Percentiles rank a stretch among this genome's conserved stretches.
Evolutionary conservation across 169 alveolate genomes (phyloP).

Genomic region (Plasmodium relictum): DNA sequence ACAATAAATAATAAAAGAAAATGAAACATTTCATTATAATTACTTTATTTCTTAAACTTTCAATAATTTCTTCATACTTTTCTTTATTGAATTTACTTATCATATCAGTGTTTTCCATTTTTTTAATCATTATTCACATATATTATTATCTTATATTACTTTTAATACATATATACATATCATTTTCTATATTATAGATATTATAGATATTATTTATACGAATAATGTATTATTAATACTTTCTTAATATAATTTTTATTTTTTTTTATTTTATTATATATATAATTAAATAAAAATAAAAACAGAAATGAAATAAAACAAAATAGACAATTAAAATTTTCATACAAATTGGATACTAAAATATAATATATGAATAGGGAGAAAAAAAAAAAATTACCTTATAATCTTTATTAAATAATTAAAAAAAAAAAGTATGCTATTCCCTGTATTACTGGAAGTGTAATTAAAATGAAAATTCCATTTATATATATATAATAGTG

Average conservation of each 20-base stretch:
- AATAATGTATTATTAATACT: no score
- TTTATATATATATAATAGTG: no score
- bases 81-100: constrained; percentile 1
- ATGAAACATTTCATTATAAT: not conserved
- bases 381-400: no score
- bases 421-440: no score
- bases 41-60: constrained; percentile 41
- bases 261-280: not conserved
- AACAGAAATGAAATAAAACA: not conserved
- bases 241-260: no score
- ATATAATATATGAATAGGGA: no score
- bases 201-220: no score
- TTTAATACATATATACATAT: not conserved
- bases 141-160: not conserved
- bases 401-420: no score
- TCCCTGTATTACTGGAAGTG: no score
- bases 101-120: constrained; percentile 10
- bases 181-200: not conserved
- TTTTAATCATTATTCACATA: constrained; percentile 1
- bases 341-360: no score
- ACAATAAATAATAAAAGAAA: not conserved
- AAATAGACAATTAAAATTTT: no score
- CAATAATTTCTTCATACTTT: constrained; percentile 18
- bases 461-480: no score
- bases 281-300: not conserved